Evolutionary conservation across 352 stramenopile species (phyloP), one percentile per base, ranked within the genome.

Genomic region (Globisporangium carolinianum): DNA sequence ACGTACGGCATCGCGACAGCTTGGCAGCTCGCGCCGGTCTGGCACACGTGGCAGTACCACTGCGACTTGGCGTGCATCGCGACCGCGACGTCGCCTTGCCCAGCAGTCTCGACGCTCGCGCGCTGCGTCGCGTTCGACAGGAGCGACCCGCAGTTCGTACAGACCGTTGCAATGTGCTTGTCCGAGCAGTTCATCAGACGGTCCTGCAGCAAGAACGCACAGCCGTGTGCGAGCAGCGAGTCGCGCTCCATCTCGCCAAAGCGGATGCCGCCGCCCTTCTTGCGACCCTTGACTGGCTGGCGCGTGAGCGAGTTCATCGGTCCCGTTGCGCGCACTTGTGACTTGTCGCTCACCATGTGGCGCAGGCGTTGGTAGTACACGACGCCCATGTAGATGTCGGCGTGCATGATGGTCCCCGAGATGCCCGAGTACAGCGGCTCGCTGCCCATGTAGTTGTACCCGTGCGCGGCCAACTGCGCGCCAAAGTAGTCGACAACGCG

Each of bases 261-360:
- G 63, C 98, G 94, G 68, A 99, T 99, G 72, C 97, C 97, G 71
- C 97, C 98, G 63, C 97, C 91, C 65, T 98, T 98, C 87, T 99
- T 99, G 66, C 97, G 83, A 50, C 98, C 98, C 77, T 99, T 99
- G 46, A 99, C 96, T 0, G 98, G 98, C 78, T 99, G 98, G 5
- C 97, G 87, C 55, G 98, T 99, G n/a, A 99, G 79, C 66, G 86
- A 91, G 77, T 99, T 99, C 63, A 99, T 97, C 41, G 96, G 94
- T 10, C 98, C 98, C 38, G 96, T 99, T 5, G 96, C 89, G 67
- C 98, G 94, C 53, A 99, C 97, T 76, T 99, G 98, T 55, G 87
- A 98, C 86, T 99, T 99, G 83, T 99, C 98, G 62, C 91, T 98
- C 58, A 99, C 98, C 98, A 99, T 99, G 86, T 99, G 98, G 57